Conservation (phyloP, 257 asterid species). For the Vinca minor region DNA sequence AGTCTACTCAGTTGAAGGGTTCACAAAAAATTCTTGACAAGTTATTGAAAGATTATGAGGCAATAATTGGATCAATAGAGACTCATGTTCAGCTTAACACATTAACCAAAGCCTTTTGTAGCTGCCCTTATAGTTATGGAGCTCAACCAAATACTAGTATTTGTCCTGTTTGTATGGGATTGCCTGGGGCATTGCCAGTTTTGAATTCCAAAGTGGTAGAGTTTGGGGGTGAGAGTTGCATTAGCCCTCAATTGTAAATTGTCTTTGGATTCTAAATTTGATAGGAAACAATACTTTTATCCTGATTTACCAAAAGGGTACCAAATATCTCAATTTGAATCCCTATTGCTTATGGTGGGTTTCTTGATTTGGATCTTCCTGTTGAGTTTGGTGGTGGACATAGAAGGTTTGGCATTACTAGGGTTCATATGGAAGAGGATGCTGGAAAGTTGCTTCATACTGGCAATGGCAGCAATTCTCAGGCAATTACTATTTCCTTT, state of each 20-base stretch:
- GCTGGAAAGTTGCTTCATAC: constrained; percentile 96
- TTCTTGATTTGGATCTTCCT: constrained; percentile 81
- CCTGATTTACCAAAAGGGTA: constrained; percentile 98
- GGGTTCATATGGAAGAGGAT: constrained; percentile 99
- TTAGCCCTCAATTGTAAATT: constrained; percentile 76
- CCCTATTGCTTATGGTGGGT: constrained; percentile 77
- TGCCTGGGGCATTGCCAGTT: constrained; percentile 96
- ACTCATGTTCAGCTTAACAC: constrained; percentile 78
- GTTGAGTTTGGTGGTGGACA: constrained; percentile 96
- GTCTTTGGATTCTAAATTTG: constrained; percentile 71
- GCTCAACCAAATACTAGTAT: constrained; percentile 72
- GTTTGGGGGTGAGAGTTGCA: constrained; percentile 71
- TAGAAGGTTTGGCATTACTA: constrained; percentile 75
- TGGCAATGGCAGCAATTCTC: constrained; percentile 58
- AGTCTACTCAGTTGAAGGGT: constrained; percentile 31
- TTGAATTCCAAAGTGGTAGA: constrained; percentile 77
- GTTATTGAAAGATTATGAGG: constrained; percentile 57
- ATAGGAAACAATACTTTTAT: constrained; percentile 91
- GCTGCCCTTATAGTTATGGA: constrained; percentile 56
- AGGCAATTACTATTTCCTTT: constrained; percentile 35
- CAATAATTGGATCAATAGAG: constrained; percentile 88
- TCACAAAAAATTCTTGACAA: constrained; percentile 37
- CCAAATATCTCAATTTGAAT: constrained; percentile 94
- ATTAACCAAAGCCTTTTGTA: constrained; percentile 37
- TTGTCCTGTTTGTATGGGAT: constrained; percentile 92